Evolutionary conservation across 2,329 filamentous ascomycete genomes (phyloP).

Genomic region (Alternaria sp.): DNA sequence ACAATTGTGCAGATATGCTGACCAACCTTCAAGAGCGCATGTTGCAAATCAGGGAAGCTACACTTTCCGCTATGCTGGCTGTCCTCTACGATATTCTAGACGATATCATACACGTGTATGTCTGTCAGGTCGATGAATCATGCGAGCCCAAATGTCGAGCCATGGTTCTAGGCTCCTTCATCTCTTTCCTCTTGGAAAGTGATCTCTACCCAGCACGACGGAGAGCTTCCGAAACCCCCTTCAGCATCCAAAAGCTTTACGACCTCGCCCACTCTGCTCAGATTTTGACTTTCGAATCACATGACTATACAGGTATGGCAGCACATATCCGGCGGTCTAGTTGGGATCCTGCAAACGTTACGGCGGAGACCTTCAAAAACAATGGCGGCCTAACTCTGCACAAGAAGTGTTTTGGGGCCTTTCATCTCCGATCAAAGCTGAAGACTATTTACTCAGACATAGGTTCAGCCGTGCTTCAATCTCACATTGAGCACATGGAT

Average conservation of each 20-base stretch:
- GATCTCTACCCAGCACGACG: conserved; percentile 10
- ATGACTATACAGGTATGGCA: conserved; percentile 10
- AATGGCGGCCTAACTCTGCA: conserved; percentile 1
- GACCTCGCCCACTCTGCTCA: background rate
- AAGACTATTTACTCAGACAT: conserved; percentile 3
- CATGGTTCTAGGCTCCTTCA: conserved; percentile 4
- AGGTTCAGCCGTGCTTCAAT: conserved; percentile 9
- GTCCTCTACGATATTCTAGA: conserved; percentile 5
- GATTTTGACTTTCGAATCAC: conserved; percentile 8
- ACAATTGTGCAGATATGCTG: background rate
- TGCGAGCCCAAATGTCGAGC: conserved; percentile 8
- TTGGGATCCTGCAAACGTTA: conserved; percentile 6
- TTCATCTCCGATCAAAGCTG: conserved; percentile 4
- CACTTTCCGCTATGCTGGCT: conserved; percentile 6
- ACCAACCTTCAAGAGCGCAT: conserved; percentile 4
- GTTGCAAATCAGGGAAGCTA: conserved; percentile 7
- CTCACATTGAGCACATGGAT: conserved; percentile 17
- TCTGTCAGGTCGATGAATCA: conserved; percentile 8
- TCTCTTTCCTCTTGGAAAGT: conserved; percentile 10
- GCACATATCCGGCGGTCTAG: conserved; percentile 4
- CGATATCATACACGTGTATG: conserved; percentile 9
- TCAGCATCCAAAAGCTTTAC: conserved; percentile 10
- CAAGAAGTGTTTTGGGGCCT: conserved; percentile 6
- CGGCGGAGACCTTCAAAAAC: conserved; percentile 9
- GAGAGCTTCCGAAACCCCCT: conserved; percentile 5